These are phyloP conservation scores for Truncatella angustata DNA, from an alignment of 2,329 filamentous ascomycete genomes.

Conservation along the genomic window DNA sequence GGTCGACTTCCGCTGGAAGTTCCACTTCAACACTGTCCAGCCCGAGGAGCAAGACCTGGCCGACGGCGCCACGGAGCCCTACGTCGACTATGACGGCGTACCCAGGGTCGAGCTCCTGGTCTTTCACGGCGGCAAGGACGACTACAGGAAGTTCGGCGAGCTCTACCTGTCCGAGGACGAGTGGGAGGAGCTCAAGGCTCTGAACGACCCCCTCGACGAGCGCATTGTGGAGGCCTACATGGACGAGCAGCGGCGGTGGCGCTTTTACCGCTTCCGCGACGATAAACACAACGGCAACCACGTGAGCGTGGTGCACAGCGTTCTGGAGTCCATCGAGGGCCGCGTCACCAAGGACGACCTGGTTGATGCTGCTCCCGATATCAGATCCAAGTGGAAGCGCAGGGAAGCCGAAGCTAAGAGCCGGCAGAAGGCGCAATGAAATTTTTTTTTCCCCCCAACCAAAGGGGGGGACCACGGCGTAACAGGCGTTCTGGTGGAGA, in stretches of 20 bases:
- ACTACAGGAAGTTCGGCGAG: constrained; percentile 64
- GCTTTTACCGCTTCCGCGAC: constrained; percentile 84
- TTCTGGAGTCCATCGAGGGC: constrained; percentile 86
- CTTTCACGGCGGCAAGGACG: constrained; percentile 56
- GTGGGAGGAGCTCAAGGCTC: constrained; percentile 77
- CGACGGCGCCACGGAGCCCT: constrained; percentile 62
- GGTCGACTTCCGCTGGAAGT: constrained; percentile 80
- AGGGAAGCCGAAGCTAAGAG: constrained; percentile 33
- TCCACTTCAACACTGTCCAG: constrained; percentile 72
- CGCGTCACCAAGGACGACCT: constrained; percentile 82
- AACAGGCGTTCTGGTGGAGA: neutral
- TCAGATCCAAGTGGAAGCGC: constrained; percentile 79
- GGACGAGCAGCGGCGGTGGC: constrained; percentile 74
- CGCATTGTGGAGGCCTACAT: constrained; percentile 88
- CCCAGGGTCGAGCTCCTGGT: constrained; percentile 74
- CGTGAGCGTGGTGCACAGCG: constrained; percentile 76
- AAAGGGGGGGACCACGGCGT: neutral
- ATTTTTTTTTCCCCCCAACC: too few relatives aligned
- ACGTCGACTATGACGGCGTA: constrained; percentile 75
- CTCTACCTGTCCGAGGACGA: constrained; percentile 72
- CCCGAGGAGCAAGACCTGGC: constrained; percentile 66
- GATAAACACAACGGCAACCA: constrained; percentile 94
- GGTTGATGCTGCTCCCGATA: constrained; percentile 63
- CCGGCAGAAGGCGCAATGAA: neutral
- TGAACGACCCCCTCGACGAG: constrained; percentile 76